Percentiles rank a stretch among this genome's conserved stretches.
Evolutionary conservation across 768 basidiomycete species (phyloP).

Genomic region (Tremella yokohamensis): DNA sequence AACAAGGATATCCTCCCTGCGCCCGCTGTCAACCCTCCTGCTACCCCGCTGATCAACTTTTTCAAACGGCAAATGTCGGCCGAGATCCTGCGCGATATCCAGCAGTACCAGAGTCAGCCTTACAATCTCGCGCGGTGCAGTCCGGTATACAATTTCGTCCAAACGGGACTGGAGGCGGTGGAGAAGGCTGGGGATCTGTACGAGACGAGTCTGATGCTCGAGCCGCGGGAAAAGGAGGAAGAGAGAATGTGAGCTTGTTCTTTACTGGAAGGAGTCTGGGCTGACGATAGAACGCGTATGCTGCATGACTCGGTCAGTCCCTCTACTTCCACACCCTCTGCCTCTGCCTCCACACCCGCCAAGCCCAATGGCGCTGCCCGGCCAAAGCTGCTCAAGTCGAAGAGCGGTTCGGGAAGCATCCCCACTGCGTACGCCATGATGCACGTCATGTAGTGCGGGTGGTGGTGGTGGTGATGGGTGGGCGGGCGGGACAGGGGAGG

Average conservation of each 20-base stretch:
- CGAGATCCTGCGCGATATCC: constrained; percentile 95
- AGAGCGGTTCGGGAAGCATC: no score
- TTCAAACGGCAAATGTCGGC: constrained; percentile 90
- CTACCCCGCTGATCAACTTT: constrained; percentile 72
- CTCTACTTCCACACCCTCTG: background rate
- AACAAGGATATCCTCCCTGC: constrained; percentile 69
- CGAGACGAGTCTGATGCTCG: constrained; percentile 76
- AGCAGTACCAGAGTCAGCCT: constrained; percentile 86
- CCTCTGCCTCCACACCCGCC: background rate
- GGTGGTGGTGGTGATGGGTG: no score
- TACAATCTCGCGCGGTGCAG: constrained; percentile 77
- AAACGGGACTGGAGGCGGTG: constrained; percentile 70
- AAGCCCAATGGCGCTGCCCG: no score
- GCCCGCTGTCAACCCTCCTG: constrained; percentile 15
- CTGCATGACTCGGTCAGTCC: constrained; percentile 44
- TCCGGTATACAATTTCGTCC: constrained; percentile 68
- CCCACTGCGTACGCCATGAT: no score
- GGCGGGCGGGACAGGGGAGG: no score
- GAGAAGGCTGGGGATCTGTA: constrained; percentile 56
- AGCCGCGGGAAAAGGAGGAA: constrained; percentile 91
- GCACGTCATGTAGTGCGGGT: no score
- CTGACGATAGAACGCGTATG: constrained; percentile 33
- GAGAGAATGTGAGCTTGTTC: constrained; percentile 69
- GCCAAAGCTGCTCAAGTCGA: no score
- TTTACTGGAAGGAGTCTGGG: background rate